Evolutionary conservation across 2,329 filamentous ascomycete genomes (phyloP).

Genomic region (Stagonosporopsis tanaceti): DNA sequence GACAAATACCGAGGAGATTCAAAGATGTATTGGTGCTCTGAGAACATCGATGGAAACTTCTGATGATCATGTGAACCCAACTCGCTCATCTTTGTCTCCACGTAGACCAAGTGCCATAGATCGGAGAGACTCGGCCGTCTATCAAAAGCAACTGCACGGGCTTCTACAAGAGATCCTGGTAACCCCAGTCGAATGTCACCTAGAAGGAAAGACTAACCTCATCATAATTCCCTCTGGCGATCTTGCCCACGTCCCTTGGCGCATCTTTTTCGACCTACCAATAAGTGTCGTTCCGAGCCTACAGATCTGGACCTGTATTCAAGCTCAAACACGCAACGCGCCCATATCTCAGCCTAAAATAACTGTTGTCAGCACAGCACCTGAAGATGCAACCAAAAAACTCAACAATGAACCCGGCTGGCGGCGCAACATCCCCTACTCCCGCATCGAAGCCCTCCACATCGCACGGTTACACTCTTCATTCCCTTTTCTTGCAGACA

Average conservation of each 20-base stretch:
- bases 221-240: constrained; percentile 3
- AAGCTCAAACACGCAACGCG: neutral
- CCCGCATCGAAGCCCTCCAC: constrained; percentile 1
- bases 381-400: neutral
- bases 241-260: constrained; percentile 5
- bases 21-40: neutral
- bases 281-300: constrained; percentile 1
- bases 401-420: neutral
- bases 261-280: constrained; percentile 1
- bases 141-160: neutral
- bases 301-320: neutral
- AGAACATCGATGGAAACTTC: neutral
- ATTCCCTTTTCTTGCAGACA: neutral
- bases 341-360: neutral
- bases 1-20: neutral
- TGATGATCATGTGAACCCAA: neutral
- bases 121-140: neutral
- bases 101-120: neutral
- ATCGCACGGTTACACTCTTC: neutral
- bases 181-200: neutral
- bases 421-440: constrained; percentile 1
- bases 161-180: neutral
- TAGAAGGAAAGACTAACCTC: neutral
- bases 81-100: neutral
- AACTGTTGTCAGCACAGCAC: neutral